phyloP scores from a whole-genome alignment of 2,329 filamentous ascomycete species.

The Drechslerella coelobrocha region DNA sequence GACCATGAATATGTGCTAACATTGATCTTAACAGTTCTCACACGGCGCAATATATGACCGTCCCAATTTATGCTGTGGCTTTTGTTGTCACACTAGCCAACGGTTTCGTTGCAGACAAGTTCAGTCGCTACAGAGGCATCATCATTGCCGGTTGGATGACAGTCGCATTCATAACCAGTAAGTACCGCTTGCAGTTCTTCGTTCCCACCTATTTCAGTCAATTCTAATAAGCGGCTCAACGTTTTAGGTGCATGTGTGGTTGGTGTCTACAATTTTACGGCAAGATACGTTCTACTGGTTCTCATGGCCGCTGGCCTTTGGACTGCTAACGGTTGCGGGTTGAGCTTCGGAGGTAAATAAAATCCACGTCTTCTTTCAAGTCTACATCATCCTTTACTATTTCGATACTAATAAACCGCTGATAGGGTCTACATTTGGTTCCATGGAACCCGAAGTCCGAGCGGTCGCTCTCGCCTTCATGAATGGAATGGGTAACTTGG shows the following conservation, averaged over 20 bases:
- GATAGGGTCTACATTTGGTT: constrained; percentile 63
- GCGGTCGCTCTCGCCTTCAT: constrained; percentile 64
- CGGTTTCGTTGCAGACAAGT: constrained; percentile 62
- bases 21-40: constrained; percentile 7
- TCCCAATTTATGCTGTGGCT: constrained; percentile 65
- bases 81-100: constrained; percentile 63
- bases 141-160: constrained; percentile 63
- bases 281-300: constrained; percentile 65
- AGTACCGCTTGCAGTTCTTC: background rate
- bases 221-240: background rate
- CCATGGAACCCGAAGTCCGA: constrained; percentile 63
- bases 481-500: constrained; percentile 65
- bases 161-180: constrained; percentile 56
- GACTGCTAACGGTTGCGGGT: constrained; percentile 63
- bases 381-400: background rate
- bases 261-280: constrained; percentile 63
- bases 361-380: background rate
- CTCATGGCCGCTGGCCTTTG: constrained; percentile 66
- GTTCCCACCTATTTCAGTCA: no score
- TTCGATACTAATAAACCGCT: background rate
- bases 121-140: constrained; percentile 61
- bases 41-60: constrained; percentile 56
- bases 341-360: constrained; percentile 60
- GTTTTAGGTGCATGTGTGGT: constrained; percentile 56
- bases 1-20: background rate